Conservation (phyloP, 257 asterid genomes). For the Parsonsia alboflavescens region DNA sequence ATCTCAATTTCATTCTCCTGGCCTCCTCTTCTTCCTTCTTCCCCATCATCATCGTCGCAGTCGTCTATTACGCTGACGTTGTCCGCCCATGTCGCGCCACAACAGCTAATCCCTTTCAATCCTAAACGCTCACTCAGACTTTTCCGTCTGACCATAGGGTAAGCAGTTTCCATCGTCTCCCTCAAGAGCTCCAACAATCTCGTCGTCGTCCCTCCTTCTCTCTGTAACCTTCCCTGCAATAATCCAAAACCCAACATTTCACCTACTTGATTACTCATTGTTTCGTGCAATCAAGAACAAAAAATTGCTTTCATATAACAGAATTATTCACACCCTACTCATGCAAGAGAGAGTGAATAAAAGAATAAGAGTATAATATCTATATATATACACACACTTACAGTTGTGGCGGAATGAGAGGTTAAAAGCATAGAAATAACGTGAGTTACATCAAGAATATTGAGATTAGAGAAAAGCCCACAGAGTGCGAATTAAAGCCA, state of each 20-base stretch:
- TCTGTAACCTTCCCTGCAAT: slow-evolving; percentile 46
- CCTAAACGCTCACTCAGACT: slow-evolving; percentile 63
- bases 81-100: slow-evolving; percentile 56
- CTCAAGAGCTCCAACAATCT: slow-evolving; percentile 36
- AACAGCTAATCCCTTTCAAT: slow-evolving; percentile 53
- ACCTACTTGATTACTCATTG: slow-evolving; percentile 33
- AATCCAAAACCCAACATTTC: slow-evolving; percentile 44
- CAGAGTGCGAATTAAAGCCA: not conserved
- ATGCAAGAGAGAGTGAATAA: slow-evolving; percentile 14
- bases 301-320: not conserved
- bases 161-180: slow-evolving; percentile 55
- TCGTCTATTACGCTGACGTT: slow-evolving; percentile 40
- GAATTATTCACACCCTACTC: not conserved
- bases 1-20: slow-evolving; percentile 19
- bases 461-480: slow-evolving; percentile 1
- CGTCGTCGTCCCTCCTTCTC: slow-evolving; percentile 41
- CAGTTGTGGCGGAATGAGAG: slow-evolving; percentile 18
- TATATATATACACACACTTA: slow-evolving; percentile 13
- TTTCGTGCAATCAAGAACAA: slow-evolving; percentile 1
- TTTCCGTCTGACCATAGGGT: slow-evolving; percentile 45
- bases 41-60: slow-evolving; percentile 22
- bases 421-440: slow-evolving; percentile 33
- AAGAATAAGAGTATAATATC: not conserved
- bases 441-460: slow-evolving; percentile 34
- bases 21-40: slow-evolving; percentile 12